phyloP scores from a whole-genome alignment of 75 land plant genomes.

The Chamaecyparis obtusa region DNA sequence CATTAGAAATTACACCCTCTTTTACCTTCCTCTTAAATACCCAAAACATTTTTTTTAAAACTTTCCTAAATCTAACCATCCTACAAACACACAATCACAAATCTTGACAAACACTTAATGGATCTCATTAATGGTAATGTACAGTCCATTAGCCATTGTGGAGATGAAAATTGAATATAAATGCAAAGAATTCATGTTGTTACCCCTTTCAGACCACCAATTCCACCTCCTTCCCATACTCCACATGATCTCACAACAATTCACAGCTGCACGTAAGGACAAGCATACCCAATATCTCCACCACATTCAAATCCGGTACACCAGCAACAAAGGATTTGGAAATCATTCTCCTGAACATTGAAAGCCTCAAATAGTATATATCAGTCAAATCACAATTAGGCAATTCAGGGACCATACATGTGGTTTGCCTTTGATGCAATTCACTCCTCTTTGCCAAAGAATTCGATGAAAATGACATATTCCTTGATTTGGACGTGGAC shows the following conservation, averaged over 20 bases:
- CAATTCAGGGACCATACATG: constrained; percentile 30
- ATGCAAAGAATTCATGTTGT: constrained; percentile 43
- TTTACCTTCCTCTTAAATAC: too few species aligned
- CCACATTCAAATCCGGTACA: constrained; percentile 24
- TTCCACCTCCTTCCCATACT: constrained; percentile 34
- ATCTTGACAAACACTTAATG: background rate
- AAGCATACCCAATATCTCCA: constrained; percentile 27
- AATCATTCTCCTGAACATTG: constrained; percentile 24
- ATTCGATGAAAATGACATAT: constrained; percentile 44
- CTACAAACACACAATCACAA: too few species aligned
- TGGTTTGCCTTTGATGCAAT: constrained; percentile 43
- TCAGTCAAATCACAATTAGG: constrained; percentile 39
- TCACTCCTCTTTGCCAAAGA: constrained; percentile 61
- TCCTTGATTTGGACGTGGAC: constrained; percentile 49
- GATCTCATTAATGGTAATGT: background rate
- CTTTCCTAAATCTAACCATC: too few species aligned
- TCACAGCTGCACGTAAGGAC: constrained; percentile 32
- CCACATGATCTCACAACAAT: constrained; percentile 16
- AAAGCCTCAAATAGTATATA: constrained; percentile 45
- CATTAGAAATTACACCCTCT: too few species aligned
- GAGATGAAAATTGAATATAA: constrained; percentile 12
- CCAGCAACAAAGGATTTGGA: constrained; percentile 49
- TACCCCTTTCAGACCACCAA: constrained; percentile 32
- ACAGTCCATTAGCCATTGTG: constrained; percentile 4
- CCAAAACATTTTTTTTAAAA: too few species aligned